Base-by-base conservation (phyloP, 2,329 filamentous ascomycete genomes). In the Phaeosphaeriaceae sp. region DNA sequence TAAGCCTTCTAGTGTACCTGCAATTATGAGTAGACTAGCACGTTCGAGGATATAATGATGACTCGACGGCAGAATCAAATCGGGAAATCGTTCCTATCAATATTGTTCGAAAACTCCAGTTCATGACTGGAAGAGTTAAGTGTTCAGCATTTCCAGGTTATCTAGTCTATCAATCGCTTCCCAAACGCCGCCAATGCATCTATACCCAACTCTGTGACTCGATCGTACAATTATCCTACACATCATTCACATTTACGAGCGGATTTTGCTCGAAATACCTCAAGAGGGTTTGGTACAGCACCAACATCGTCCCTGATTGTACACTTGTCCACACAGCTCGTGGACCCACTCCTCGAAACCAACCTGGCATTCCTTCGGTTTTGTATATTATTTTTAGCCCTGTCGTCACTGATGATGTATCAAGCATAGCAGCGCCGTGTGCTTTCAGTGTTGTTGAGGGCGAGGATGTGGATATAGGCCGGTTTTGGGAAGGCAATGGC, bases 251-350 rank as follows among this genome's bases (percentile, higher is more conserved):
- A 20, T 41, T 61, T 11, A 74, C 67, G 18, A 78, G 64, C 13
- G 76, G 75, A 62, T 79, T 76, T n/a, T 74, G 61, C 50, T 92
- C 88, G 59, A 97, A 82, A 74, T 87, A 85, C 65, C 88, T 87
- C 68, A 97, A 76, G 47, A 97, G 79, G 52, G 87, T 88, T 77
- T 97, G 93, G 74, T 97, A 97, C 72, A 97, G 79, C 63, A 97
- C 92, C 70, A 97, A 80, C 93, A 97, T 97, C 59, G 91, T 96
- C 34, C 92, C 90, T 67, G 90, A 96, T 78, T 99, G 94, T 49
- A 97, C 90, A 67, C 93, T 96, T 17, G 94, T 99, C 94, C 94
- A 99, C 12, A 97, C 90, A 48, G 88, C 88, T 45, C 94, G 85
- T 1, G 94, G 94, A 0, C 93, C 93, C 1, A 99, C 93, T 20